Conservation (phyloP, 345 rosid species). For the Boechera stricta region DNA sequence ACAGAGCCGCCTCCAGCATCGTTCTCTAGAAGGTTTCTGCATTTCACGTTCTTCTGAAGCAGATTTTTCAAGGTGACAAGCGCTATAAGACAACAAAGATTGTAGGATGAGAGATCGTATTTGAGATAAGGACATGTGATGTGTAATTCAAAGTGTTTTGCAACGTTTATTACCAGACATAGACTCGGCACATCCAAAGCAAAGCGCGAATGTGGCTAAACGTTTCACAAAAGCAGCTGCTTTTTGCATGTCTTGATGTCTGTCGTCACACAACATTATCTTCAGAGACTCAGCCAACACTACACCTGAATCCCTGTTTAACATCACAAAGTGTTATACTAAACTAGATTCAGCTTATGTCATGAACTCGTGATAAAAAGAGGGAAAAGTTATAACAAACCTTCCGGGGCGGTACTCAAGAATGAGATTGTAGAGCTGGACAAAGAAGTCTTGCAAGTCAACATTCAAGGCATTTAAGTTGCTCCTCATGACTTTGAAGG, state of each 20-base stretch:
- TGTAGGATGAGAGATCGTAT: background rate
- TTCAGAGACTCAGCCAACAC: conserved; percentile 87
- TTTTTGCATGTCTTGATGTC: conserved; percentile 97
- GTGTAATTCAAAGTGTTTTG: background rate
- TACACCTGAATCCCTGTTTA: conserved; percentile 82
- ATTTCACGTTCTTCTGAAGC: conserved; percentile 83
- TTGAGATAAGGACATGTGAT: conserved; percentile 7
- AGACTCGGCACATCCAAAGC: conserved; percentile 85
- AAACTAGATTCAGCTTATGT: conserved; percentile 4
- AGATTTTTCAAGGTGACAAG: conserved; percentile 82
- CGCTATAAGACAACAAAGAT: conserved; percentile 51
- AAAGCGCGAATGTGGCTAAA: conserved; percentile 80
- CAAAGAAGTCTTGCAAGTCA: conserved; percentile 89
- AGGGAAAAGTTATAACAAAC: conserved; percentile 49
- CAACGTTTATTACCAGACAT: conserved; percentile 70
- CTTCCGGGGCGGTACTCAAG: conserved; percentile 96
- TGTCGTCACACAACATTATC: conserved; percentile 92
- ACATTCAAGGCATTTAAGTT: conserved; percentile 95
- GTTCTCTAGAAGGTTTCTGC: conserved; percentile 89
- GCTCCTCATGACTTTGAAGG: conserved; percentile 93
- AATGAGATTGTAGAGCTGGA: conserved; percentile 87
- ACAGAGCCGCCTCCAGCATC: conserved; percentile 99
- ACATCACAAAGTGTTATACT: conserved; percentile 2
- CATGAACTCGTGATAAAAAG: background rate
- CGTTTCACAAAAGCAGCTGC: conserved; percentile 97